Percentiles rank a stretch among this genome's conserved stretches.
These are phyloP conservation scores for Candida glaebosa DNA, from an alignment of 805 yeast species.

Conservation along the genomic window DNA sequence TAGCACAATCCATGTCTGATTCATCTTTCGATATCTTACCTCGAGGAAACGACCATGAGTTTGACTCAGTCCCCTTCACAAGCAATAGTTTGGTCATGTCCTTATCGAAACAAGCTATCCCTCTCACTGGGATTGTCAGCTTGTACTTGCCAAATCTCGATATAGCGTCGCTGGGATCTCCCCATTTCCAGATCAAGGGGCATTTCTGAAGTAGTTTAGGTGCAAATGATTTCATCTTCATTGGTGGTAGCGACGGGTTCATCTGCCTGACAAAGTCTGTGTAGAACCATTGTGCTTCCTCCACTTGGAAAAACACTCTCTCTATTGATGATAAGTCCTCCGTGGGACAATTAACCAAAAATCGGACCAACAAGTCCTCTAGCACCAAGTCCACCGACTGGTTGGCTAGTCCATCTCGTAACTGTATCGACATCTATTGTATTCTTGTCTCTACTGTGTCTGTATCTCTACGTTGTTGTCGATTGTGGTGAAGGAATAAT, in stretches of 20 bases:
- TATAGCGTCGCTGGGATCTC: conserved; percentile 75
- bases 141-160: conserved; percentile 81
- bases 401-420: conserved; percentile 53
- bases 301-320: conserved; percentile 87
- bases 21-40: conserved; percentile 96
- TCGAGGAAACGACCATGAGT: conserved; percentile 91
- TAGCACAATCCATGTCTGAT: conserved; percentile 81
- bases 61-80: conserved; percentile 80
- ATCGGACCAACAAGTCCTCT: conserved; percentile 86
- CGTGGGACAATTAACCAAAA: conserved; percentile 85
- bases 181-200: conserved; percentile 82
- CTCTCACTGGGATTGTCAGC: conserved; percentile 90
- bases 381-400: conserved; percentile 69
- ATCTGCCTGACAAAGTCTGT: conserved; percentile 73
- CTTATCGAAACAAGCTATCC: conserved; percentile 81
- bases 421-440: conserved; percentile 53
- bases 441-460: background rate
- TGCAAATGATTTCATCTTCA: conserved; percentile 77
- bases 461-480: background rate
- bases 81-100: conserved; percentile 67
- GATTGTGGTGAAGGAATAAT: too few species aligned
- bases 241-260: conserved; percentile 70
- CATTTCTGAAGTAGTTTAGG: conserved; percentile 62
- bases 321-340: conserved; percentile 82
- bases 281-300: conserved; percentile 98